Evolutionary conservation across 495 filamentous ascomycete genomes (phyloP), one percentile per base, ranked within the genome.

Genomic region (Hypoxylon cercidicola): DNA sequence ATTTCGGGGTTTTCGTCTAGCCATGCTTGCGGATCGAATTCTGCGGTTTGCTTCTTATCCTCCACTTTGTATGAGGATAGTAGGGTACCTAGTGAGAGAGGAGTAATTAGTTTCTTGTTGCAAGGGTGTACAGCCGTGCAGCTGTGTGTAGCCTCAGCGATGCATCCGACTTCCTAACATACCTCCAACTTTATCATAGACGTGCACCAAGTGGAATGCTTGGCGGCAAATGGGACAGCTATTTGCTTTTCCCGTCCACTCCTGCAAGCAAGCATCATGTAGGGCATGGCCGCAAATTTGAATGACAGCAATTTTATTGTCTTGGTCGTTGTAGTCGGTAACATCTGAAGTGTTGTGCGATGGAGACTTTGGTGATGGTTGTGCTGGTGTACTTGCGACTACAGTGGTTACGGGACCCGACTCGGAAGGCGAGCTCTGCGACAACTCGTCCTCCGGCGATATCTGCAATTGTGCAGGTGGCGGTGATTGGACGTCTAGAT

Each of bases 191-290:
- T 81, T 85, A 60, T 89, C 86, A 68, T 86, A 90, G 53, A 97
- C 88, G 71, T 93, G 87, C 54, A 98, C 96, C 68, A 88, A 74
- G 76, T 97, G 92, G 79, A 98, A 98, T 68, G 81, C 89, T 69
- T 89, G 89, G 56, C 95, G 91, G 75, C 95, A 99, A 75, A 98
- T 96, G 12, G 95, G 95, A 73, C 95, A 99, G 73, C 93, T 97
- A 77, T 98, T 99, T 55, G 96, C 94, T 71, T 94, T 88, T 77
- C 95, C 92, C 28, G 90, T 91, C 95, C 95, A 99, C 57, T 92
- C 90, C 68, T 89, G 88, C 57, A 99, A 78, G 72, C 95, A 99
- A 47, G 89, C 87, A 76, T 99, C 88, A 74, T 99, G 95, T 64
- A 98, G 78, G 54, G 90, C 85, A 81, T 99, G 95, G 40, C 88